Conservation (phyloP, 2,329 filamentous ascomycete genomes). For the Thyridium curvatum region DNA sequence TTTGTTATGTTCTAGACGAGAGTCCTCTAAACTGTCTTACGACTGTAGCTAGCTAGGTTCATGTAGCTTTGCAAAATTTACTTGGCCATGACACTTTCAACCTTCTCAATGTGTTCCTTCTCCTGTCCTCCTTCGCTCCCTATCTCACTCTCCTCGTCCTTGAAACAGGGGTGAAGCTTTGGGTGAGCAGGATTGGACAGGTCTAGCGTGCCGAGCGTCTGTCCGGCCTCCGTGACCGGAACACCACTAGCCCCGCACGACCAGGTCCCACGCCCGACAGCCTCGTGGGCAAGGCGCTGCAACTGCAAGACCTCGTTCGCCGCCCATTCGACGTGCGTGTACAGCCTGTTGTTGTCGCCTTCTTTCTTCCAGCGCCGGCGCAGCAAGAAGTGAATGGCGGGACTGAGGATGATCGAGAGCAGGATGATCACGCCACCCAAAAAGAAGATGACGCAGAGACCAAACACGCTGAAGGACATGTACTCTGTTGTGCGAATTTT, state of each 20-base stretch:
- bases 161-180: too few relatives aligned
- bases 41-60: too few relatives aligned
- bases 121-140: too few relatives aligned
- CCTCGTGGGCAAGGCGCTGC: slow-evolving; percentile 18
- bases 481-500: slow-evolving; percentile 15
- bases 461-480: slow-evolving; percentile 18
- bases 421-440: slow-evolving; percentile 10
- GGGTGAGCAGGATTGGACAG: too few relatives aligned
- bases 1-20: too few relatives aligned
- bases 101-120: too few relatives aligned
- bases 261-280: slow-evolving; percentile 31
- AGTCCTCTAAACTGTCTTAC: too few relatives aligned
- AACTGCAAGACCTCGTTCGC: slow-evolving; percentile 16
- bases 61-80: too few relatives aligned
- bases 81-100: too few relatives aligned
- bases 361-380: not conserved
- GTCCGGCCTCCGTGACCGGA: too few relatives aligned
- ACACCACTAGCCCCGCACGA: slow-evolving; percentile 9
- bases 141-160: slow-evolving; percentile 1
- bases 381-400: slow-evolving; percentile 6
- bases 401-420: slow-evolving; percentile 11
- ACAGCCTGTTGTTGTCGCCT: slow-evolving; percentile 6
- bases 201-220: too few relatives aligned
- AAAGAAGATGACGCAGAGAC: slow-evolving; percentile 14
- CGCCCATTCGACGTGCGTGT: slow-evolving; percentile 15